Evolutionary conservation across 2,329 filamentous ascomycete genomes (phyloP).

Genomic region (Phoma sp.): DNA sequence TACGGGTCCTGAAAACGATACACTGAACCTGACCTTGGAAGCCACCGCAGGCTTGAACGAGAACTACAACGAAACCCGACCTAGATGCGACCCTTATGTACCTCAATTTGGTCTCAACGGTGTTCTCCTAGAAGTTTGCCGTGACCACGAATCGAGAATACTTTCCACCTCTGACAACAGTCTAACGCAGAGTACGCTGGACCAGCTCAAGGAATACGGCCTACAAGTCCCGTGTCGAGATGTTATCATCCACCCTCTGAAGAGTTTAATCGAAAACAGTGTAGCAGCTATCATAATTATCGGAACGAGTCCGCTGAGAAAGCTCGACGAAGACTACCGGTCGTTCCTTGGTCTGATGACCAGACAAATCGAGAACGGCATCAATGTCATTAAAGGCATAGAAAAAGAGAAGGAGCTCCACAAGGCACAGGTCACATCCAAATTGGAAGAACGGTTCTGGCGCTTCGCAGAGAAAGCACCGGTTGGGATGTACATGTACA

Average conservation of each 20-base stretch:
- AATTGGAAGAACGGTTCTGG: slow-evolving; percentile 77
- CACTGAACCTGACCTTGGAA: neutral
- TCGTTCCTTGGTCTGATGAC: slow-evolving; percentile 76
- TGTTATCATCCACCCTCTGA: slow-evolving; percentile 76
- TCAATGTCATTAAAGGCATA: slow-evolving; percentile 76
- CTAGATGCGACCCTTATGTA: neutral
- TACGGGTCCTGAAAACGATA: neutral
- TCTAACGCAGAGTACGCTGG: neutral
- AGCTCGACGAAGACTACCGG: slow-evolving; percentile 79
- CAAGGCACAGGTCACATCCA: slow-evolving; percentile 72
- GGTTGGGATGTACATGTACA: slow-evolving; percentile 82
- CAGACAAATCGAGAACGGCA: slow-evolving; percentile 70
- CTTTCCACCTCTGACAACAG: slow-evolving; percentile 1
- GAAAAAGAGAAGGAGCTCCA: slow-evolving; percentile 81
- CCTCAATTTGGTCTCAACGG: neutral
- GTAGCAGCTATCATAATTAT: slow-evolving; percentile 78
- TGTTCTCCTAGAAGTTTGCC: neutral
- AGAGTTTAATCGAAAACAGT: slow-evolving; percentile 73
- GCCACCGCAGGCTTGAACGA: slow-evolving; percentile 3
- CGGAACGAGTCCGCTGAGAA: slow-evolving; percentile 76
- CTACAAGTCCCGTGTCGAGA: slow-evolving; percentile 71
- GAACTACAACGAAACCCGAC: neutral
- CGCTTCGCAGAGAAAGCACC: slow-evolving; percentile 83
- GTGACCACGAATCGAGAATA: neutral
- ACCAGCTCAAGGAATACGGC: slow-evolving; percentile 70